Base-by-base conservation (phyloP, 2,329 filamentous ascomycete species). In the Bipolaris zeicola region DNA sequence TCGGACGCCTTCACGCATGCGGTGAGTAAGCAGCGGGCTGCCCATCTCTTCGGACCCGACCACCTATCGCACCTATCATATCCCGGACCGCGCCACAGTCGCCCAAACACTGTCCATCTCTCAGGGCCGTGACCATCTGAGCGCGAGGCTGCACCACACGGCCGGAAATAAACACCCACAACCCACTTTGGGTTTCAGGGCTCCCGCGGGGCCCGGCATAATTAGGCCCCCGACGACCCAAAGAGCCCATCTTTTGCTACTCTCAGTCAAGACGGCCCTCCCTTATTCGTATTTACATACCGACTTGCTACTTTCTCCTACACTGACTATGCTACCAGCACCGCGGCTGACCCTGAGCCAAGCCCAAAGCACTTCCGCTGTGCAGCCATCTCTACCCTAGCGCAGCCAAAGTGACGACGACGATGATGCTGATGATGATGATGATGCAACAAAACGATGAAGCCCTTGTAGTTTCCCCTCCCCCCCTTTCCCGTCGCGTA, bases 161-260 rank as follows among this genome's bases (percentile, higher is more conserved):
- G 7, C 45, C 16, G 28, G 38, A 42, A 28, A 47, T 33, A 37
- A 28, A 38, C 38, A 52, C 39, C 59, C 55, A 46, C 46, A 56
- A 45, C 33, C 46, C 54, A 61, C 56, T 44, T 55, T 58, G 46
- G 37, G 62, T 65, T 65, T 65, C 58, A 65, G 50, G 41, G 45
- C 51, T 37, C 31, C 16, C 13, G 36, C 36, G 46, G 26, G 28
- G 37, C 36, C 34, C 41, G 57, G 49, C 41, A 48, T 43, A 46
- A 16, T 46, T 47, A 20, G 41, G 41, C 53, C 48, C 26, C 26
- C 26, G 26, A 28, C 26, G 8, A 28, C 7, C 7, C 26, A 28
- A 3, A 28, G 26, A 28, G 26, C 7, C 7, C 8, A 28, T 28
- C 41, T 33, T 42, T 34, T 44, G 39, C 48, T 28, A 28, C 26